Evolutionary conservation across 2,329 filamentous ascomycete species (phyloP).

Genomic region (Ascochyta clinopodiicola): DNA sequence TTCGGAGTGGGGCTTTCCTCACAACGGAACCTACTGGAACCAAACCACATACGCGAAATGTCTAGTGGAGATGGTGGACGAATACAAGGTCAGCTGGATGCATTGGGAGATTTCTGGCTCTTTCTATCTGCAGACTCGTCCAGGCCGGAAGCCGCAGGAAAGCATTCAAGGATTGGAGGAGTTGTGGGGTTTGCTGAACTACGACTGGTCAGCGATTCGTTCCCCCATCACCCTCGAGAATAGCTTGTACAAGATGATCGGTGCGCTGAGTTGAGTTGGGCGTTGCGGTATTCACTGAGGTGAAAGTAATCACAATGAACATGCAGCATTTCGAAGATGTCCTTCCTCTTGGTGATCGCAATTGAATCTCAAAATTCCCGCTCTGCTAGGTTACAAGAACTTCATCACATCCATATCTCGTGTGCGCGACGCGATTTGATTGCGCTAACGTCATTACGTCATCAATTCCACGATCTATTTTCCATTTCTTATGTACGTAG

Average conservation of each 20-base stretch:
- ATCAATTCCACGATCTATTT: too few species aligned
- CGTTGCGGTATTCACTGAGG: neutral
- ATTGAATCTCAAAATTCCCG: too few species aligned
- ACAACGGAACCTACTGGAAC: conserved; percentile 42
- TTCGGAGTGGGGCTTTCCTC: conserved; percentile 44
- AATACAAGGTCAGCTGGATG: conserved; percentile 40
- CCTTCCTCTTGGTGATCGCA: too few species aligned
- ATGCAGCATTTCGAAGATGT: too few species aligned
- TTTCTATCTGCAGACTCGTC: conserved; percentile 50
- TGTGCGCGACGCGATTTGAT: too few species aligned
- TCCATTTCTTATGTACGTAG: too few species aligned
- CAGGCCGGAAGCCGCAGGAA: conserved; percentile 27
- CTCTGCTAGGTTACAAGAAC: too few species aligned
- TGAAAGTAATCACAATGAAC: too few species aligned
- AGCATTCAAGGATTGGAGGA: conserved; percentile 40
- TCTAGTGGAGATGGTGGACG: conserved; percentile 41
- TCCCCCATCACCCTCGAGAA: conserved; percentile 41
- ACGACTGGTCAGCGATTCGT: conserved; percentile 36
- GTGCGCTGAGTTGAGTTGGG: conserved; percentile 23
- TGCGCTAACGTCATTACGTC: too few species aligned
- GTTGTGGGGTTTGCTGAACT: conserved; percentile 41
- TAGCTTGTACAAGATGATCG: conserved; percentile 43
- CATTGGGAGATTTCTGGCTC: conserved; percentile 43
- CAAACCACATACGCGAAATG: conserved; percentile 44
- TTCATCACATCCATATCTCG: too few species aligned